Evolutionary conservation across 495 filamentous ascomycete species (phyloP).

Genomic region (Aspergillus bridgeri): DNA sequence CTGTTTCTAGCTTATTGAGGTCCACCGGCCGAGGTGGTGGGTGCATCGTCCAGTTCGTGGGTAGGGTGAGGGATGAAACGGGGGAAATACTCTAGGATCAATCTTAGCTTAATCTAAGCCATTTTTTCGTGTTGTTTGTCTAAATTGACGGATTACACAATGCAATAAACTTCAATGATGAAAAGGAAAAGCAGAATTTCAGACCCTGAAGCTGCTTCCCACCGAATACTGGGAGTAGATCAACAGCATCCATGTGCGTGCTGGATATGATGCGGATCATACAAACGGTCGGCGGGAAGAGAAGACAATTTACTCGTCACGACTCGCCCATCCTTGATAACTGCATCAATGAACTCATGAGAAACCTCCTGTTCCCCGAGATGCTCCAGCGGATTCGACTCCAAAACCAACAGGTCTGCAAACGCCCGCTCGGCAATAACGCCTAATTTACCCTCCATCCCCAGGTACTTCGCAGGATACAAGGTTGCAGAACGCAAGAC

Average conservation of each 20-base stretch:
- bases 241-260: no score
- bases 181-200: no score
- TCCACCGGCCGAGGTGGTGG: background rate
- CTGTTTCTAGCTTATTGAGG: background rate
- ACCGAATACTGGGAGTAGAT: no score
- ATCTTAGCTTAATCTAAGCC: background rate
- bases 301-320: background rate
- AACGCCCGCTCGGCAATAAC: slow-evolving; percentile 37
- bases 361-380: no score
- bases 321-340: slow-evolving; percentile 50
- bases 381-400: slow-evolving; percentile 49
- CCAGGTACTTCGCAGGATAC: slow-evolving; percentile 45
- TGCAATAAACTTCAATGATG: no score
- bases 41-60: background rate
- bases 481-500: slow-evolving; percentile 51
- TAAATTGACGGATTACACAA: no score
- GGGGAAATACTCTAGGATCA: no score
- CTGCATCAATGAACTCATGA: no score
- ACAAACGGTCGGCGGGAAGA: background rate
- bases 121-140: no score
- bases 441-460: slow-evolving; percentile 40
- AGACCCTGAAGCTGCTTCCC: no score
- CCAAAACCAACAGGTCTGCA: slow-evolving; percentile 43
- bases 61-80: background rate
- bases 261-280: background rate